These are phyloP conservation scores for Penicillium vulpinum DNA, from an alignment of 2,329 filamentous ascomycete genomes.

Conservation along the genomic window DNA sequence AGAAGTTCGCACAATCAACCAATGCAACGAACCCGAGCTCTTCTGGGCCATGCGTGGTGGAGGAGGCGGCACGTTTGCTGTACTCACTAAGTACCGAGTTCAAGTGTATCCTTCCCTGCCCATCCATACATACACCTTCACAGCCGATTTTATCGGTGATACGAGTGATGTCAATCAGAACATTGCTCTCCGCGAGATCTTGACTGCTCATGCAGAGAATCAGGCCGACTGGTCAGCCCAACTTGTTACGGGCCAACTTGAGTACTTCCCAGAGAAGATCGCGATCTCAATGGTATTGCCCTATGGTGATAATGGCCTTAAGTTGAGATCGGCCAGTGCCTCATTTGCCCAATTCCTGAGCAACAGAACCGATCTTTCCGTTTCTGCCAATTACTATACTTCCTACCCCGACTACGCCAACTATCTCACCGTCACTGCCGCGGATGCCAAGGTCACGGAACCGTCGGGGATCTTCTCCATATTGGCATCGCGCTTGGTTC, in stretches of 20 bases:
- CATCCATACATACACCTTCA: constrained; percentile 10
- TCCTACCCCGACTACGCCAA: constrained; percentile 7
- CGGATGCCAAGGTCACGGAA: constrained; percentile 2
- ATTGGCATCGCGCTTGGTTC: constrained; percentile 10
- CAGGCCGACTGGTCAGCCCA: constrained; percentile 9
- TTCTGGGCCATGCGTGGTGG: constrained; percentile 55
- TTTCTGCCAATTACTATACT: constrained; percentile 1
- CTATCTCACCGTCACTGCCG: constrained; percentile 3
- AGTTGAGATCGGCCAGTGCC: constrained; percentile 1
- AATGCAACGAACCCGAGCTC: constrained; percentile 47
- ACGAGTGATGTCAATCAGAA: background rate
- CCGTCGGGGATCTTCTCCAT: constrained; percentile 11
- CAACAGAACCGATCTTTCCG: background rate
- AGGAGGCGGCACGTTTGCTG: constrained; percentile 26
- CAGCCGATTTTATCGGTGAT: constrained; percentile 2
- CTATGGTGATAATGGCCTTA: constrained; percentile 1
- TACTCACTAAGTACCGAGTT: constrained; percentile 13
- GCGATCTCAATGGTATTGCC: constrained; percentile 4
- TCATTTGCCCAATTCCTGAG: constrained; percentile 1
- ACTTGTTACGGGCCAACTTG: constrained; percentile 5
- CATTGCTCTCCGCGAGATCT: constrained; percentile 2
- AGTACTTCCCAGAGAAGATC: constrained; percentile 8
- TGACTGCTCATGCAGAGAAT: constrained; percentile 5
- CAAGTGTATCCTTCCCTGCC: constrained; percentile 7
- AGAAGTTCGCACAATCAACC: constrained; percentile 46